Evolutionary conservation across 768 basidiomycete genomes (phyloP), one percentile per base, ranked within the genome.

Genomic region (Trametes meyenii): DNA sequence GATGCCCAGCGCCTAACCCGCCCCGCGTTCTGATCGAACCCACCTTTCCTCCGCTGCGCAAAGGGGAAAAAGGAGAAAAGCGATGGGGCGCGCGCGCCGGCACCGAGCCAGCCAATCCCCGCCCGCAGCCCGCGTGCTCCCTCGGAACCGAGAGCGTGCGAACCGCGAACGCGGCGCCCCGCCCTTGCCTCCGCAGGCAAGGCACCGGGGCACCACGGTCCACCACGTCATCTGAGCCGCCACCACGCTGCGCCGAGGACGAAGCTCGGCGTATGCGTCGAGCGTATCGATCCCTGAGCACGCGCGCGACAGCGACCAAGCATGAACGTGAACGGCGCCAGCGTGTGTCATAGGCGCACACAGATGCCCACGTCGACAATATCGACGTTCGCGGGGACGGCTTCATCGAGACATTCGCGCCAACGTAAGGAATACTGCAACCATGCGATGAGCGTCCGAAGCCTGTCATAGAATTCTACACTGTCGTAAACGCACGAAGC

Each of bases 101-200:
- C 29, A 39, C 61, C 56, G 51, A 62, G 55, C 43, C 24, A 44
- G 56, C 61, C 49, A 58, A 44, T 50, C 48, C 16, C 29, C 49
- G 57, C 19, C 2, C 49, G 57, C 12, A 33, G 24, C 49, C 40
- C 57, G 36, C 49, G 17, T 52, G 51, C 24, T 40, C 16, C 54
- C 39, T 48, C 66, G 66, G 66, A 56, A 55, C 66, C 66, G 66
- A 67, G 43, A 39, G 38, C 63, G 63, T 62, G 66, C 43, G 60
- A 64, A 51, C 46, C 60, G 66, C 43, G 60, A 64, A 51, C 46
- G 24, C 53, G 39, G 33, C 51, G 14, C 35, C 43, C 17, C 23
- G 26, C 21, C 57, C 36, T 19, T 16, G 29, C 29, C 29, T 33
- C 29, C 29, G 29, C 29, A 8, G 29, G 29, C 29, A 33, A 33